A percentile compares a stretch with the other conserved stretches of the same genome.
These are phyloP conservation scores for Gyromitra esculenta DNA, from an alignment of 2,329 filamentous ascomycete species.

Conservation along the genomic window DNA sequence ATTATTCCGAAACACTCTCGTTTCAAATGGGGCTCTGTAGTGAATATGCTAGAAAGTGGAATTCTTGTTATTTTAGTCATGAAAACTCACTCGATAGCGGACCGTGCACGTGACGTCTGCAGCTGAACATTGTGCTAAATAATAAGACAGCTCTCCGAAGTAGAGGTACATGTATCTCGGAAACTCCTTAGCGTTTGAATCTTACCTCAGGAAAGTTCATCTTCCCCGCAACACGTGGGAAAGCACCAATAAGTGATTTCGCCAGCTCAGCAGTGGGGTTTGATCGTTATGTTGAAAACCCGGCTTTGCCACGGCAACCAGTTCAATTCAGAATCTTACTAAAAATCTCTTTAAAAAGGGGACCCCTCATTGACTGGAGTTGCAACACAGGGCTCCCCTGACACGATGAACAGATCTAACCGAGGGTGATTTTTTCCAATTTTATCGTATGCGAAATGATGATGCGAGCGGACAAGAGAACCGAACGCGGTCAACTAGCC, in stretches of 20 bases:
- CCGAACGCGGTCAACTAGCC: neutral
- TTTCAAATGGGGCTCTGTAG: neutral
- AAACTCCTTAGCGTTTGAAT: constrained; percentile 6
- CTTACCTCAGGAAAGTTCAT: constrained; percentile 13
- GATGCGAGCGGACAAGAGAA: constrained; percentile 3
- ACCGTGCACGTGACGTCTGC: constrained; percentile 15
- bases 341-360: constrained; percentile 26
- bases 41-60: neutral
- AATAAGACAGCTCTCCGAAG: neutral
- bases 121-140: neutral
- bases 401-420: constrained; percentile 37
- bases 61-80: constrained; percentile 1
- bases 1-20: neutral
- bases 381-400: constrained; percentile 19
- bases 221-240: constrained; percentile 32
- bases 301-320: constrained; percentile 36
- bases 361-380: constrained; percentile 8
- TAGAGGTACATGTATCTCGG: neutral
- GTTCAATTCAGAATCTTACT: constrained; percentile 31
- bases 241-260: constrained; percentile 31
- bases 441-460: neutral
- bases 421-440: constrained; percentile 1
- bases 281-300: constrained; percentile 39
- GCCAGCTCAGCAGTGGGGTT: constrained; percentile 33
- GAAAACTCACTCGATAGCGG: constrained; percentile 17